These are phyloP conservation scores for Claviceps paspali DNA, from an alignment of 2,329 filamentous ascomycete species.

Conservation along the genomic window DNA sequence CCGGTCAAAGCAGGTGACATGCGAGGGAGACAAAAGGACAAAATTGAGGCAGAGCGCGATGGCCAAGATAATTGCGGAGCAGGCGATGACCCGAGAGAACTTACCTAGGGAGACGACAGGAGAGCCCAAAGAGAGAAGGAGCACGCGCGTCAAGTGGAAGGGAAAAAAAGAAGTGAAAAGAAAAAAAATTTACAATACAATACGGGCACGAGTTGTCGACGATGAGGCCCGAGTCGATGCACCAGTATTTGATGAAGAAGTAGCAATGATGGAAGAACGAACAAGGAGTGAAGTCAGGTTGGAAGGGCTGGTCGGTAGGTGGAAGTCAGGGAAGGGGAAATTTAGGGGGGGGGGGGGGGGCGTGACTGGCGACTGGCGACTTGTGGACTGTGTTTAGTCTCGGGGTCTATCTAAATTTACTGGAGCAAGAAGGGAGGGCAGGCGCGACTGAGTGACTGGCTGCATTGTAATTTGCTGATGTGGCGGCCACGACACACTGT, in stretches of 20 bases:
- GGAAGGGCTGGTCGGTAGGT: conserved; percentile 6
- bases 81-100: conserved; percentile 3
- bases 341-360: conserved; percentile 8
- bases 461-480: not conserved
- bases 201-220: conserved; percentile 10
- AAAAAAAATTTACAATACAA: conserved; percentile 14
- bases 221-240: conserved; percentile 6
- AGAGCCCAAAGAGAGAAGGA: conserved; percentile 8
- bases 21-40: not conserved
- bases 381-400: too few species aligned
- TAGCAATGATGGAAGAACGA: conserved; percentile 20
- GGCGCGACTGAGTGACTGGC: conserved; percentile 4
- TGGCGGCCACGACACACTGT: not conserved
- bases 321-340: conserved; percentile 12
- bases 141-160: conserved; percentile 19
- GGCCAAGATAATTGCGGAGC: not conserved
- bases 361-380: too few species aligned
- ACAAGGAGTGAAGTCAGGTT: conserved; percentile 9
- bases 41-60: not conserved
- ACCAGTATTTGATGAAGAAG: conserved; percentile 15
- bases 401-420: too few species aligned
- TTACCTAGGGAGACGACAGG: conserved; percentile 10
- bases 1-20: not conserved
- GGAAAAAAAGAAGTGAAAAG: conserved; percentile 14
- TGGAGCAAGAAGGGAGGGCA: conserved; percentile 1